Evolutionary conservation across 2,329 filamentous ascomycete species (phyloP), one percentile per base, ranked within the genome.

Genomic region (Claviceps sp.): DNA sequence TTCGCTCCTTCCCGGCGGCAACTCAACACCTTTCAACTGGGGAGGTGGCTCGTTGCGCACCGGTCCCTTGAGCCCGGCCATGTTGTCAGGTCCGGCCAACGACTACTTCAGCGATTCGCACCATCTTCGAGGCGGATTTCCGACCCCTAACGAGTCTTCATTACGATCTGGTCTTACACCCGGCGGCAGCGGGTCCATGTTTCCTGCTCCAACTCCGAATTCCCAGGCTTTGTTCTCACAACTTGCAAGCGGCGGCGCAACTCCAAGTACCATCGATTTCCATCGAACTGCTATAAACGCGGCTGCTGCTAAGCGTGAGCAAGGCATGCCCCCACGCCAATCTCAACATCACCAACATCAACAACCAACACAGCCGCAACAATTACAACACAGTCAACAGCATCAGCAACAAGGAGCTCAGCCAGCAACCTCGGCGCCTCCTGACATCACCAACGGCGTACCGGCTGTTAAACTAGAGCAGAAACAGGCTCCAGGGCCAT

Each of bases 161-260:
- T 73, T 97, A 50, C 80, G 93, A 55, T 93, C 89, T 55, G 93
- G 93, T 52, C 71, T 97, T 59, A 97, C 93, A 50, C 93, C 93
- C 48, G 93, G 93, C 55, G 91, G 91, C 59, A 89, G 90, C 65
- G 91, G 90, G 61, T 95, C 90, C 60, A 97, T 97, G 89, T 97
- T 97, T 73, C 89, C 91, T 52, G 87, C 85, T 51, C 85, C 89
- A 2, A 95, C 87, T 65, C 90, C 89, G 39, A 94, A 87, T 65
- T 87, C 88, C 0, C 85, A 89, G 71, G 85, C 86, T 49, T 71
- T 96, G 6, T 88, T 90, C 68, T 84, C 85, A 55, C 84, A 86
- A 58, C 72, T 93, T 40, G 82, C 87, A 57, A 87, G 81, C 63
- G 87, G 87, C 57, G 87, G 85, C 52, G 86, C 89, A 4, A 98